phyloP scores from a whole-genome alignment of 208 protist species.

The Wallacemonas rigidus region DNA sequence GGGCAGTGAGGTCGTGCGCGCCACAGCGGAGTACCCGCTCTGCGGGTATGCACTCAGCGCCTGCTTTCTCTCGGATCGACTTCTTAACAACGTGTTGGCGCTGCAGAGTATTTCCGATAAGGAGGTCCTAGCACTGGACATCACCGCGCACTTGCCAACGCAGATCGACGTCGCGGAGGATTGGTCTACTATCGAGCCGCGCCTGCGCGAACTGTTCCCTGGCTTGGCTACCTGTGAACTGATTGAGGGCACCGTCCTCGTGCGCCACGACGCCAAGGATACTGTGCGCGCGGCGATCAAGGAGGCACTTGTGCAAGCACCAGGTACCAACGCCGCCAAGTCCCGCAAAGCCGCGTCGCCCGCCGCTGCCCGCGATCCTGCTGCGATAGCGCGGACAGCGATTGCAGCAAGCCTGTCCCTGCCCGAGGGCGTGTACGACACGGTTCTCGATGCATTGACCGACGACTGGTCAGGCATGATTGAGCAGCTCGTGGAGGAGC shows the following conservation, averaged over 20 bases:
- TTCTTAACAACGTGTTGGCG: constrained; percentile 49
- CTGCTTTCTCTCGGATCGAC: constrained; percentile 68
- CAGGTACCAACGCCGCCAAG: neutral
- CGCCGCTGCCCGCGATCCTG: constrained; percentile 17
- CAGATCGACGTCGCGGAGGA: constrained; percentile 60
- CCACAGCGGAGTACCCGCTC: constrained; percentile 48
- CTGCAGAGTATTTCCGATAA: constrained; percentile 54
- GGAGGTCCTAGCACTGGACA: constrained; percentile 50
- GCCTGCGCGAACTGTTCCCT: constrained; percentile 60
- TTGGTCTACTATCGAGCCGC: constrained; percentile 37
- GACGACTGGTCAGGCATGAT: constrained; percentile 41
- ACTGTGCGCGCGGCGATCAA: constrained; percentile 30
- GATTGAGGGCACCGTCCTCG: constrained; percentile 35
- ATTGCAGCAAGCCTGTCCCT: constrained; percentile 1
- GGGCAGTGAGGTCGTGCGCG: constrained; percentile 23
- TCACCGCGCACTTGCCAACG: constrained; percentile 45
- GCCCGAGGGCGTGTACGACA: constrained; percentile 33
- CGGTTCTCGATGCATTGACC: constrained; percentile 38
- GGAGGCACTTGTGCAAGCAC: constrained; percentile 18
- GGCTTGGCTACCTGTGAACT: constrained; percentile 42
- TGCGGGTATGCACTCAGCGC: constrained; percentile 54
- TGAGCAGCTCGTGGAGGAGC: constrained; percentile 34
- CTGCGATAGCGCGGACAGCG: constrained; percentile 28
- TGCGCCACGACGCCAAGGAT: constrained; percentile 36
- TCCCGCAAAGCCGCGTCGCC: neutral